phyloP scores from a whole-genome alignment of 495 filamentous ascomycete species.

The Emericellopsis terricola region DNA sequence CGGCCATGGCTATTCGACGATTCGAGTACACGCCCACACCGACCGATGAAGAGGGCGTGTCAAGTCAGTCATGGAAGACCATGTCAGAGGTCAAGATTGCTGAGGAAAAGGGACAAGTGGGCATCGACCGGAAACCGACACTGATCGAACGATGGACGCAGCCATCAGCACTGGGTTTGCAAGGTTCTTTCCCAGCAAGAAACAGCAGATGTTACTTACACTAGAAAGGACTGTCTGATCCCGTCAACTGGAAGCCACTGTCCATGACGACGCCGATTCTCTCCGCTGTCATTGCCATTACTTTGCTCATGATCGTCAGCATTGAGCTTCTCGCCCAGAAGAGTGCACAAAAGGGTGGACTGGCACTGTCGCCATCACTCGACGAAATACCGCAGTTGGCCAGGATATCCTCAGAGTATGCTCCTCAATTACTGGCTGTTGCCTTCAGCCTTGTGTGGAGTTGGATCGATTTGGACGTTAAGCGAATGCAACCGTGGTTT shows the following conservation, averaged over 20 bases:
- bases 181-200: too few relatives aligned
- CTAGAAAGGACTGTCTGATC: too few relatives aligned
- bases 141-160: too few relatives aligned
- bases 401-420: constrained; percentile 18
- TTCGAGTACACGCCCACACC: too few relatives aligned
- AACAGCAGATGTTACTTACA: too few relatives aligned
- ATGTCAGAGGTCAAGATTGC: too few relatives aligned
- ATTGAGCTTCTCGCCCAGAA: constrained; percentile 13
- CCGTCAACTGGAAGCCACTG: constrained; percentile 21
- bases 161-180: too few relatives aligned
- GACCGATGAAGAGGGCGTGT: too few relatives aligned
- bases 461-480: constrained; percentile 25
- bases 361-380: constrained; percentile 13
- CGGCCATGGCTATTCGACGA: too few relatives aligned
- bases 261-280: constrained; percentile 15
- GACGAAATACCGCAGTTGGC: constrained; percentile 9
- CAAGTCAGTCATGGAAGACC: too few relatives aligned
- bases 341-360: constrained; percentile 11
- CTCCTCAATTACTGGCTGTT: constrained; percentile 24
- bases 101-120: too few relatives aligned
- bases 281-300: constrained; percentile 6
- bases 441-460: constrained; percentile 25
- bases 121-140: too few relatives aligned
- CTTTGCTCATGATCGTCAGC: constrained; percentile 10
- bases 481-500: constrained; percentile 27